Evolutionary conservation across 2,329 filamentous ascomycete genomes (phyloP), one percentile per base, ranked within the genome.

Genomic region (Coniochaeta sp.): DNA sequence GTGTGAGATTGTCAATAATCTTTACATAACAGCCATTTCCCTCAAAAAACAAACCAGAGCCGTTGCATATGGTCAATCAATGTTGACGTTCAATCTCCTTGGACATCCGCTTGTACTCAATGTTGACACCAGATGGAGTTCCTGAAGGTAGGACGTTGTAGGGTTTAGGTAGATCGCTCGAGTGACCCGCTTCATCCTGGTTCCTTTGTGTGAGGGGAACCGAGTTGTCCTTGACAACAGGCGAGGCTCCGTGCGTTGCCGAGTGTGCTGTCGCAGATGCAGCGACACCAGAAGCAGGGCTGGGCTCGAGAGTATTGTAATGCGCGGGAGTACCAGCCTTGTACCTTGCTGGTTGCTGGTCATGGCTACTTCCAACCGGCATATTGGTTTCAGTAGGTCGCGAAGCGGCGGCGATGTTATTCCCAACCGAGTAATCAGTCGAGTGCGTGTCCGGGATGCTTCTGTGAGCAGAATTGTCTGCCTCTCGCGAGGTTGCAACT

Each of bases 281-380:
- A 7, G 54, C 54, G 14, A 59, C n/a, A 10, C 58, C 59, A 17
- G 61, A 63, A 6, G 58, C 40, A 6, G 36, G 60, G 34, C 62
- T 62, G 2, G 65, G 59, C 8, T 61, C 38, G 16, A 63, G 60
- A 16, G 55, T 54, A 30, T 59, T 59, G 47, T 62, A 58, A 17
- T 30, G 28, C 16, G 14, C 47, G 12, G 19, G 22, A 4, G 42
- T 47, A 4, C 38, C 10, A 19, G 7, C 22, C 5, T 4, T 10
- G 16, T 47, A 19, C 12, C 10, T 47, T 2, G 47, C 14, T n/a
- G 47, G n/a, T 3, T n/a, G 38, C 17, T 6, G 17, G 47, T 52
- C 47, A 12, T 22, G 47, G 4, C 14, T 30, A 5, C 24, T 52
- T 26, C 22, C 42, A 26, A 22, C 8, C 10, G 42, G 42, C 16